A percentile compares a stretch with the other conserved stretches of the same genome.
These are phyloP conservation scores for Euphorbia pulcherrima DNA, from an alignment of 345 rosid genomes.

Conservation along the genomic window DNA sequence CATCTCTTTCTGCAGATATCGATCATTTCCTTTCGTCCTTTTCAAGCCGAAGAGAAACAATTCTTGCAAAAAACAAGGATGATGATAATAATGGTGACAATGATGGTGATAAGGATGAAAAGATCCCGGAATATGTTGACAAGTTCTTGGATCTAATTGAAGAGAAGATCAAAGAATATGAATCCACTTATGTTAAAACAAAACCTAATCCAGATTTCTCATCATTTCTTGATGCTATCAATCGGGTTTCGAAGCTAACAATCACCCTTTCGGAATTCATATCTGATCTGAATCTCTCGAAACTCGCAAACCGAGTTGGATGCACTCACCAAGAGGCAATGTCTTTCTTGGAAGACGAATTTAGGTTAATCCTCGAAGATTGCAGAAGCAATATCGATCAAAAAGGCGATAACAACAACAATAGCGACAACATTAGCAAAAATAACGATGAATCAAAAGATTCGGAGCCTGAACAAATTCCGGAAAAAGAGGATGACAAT, in stretches of 20 bases:
- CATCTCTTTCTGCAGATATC: constrained; percentile 49
- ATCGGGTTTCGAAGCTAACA: constrained; percentile 55
- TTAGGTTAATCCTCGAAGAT: constrained; percentile 51
- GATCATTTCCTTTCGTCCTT: constrained; percentile 38
- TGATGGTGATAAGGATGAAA: neutral
- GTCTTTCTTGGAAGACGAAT: constrained; percentile 72
- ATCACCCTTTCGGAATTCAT: constrained; percentile 26
- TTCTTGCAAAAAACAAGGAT: neutral
- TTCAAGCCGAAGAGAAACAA: neutral
- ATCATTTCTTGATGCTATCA: constrained; percentile 41
- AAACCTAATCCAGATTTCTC: constrained; percentile 32
- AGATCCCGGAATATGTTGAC: constrained; percentile 47
- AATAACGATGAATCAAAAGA: constrained; percentile 15
- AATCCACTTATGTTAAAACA: constrained; percentile 37
- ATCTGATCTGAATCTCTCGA: constrained; percentile 34
- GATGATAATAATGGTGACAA: constrained; percentile 9
- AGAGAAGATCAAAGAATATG: constrained; percentile 38
- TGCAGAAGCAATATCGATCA: constrained; percentile 4
- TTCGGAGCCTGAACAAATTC: constrained; percentile 11
- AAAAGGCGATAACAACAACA: constrained; percentile 11
- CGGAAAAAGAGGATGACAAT: constrained; percentile 8
- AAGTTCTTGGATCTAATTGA: constrained; percentile 63
- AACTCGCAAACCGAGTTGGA: constrained; percentile 50
- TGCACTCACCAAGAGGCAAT: constrained; percentile 62
- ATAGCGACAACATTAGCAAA: constrained; percentile 19